phyloP scores from a whole-genome alignment of 75 land plant genomes.

The Azolla pinnata region DNA sequence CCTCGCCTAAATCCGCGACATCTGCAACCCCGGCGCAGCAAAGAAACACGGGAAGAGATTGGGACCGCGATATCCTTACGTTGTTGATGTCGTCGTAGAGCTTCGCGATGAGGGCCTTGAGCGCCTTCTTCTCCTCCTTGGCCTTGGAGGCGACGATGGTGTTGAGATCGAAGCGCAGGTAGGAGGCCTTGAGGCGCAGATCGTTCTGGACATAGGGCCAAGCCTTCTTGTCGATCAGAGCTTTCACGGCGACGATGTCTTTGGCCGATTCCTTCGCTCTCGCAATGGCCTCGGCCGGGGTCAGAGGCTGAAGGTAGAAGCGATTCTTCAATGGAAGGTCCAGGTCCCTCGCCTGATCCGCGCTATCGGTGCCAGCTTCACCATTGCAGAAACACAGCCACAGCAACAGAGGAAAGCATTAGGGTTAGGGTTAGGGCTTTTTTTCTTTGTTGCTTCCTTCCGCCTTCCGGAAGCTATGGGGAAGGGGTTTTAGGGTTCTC shows the following conservation, averaged over 20 bases:
- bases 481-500: background rate
- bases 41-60: too few relatives aligned
- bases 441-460: background rate
- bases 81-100: conserved; percentile 50
- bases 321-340: conserved; percentile 56
- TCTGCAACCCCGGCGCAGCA: too few relatives aligned
- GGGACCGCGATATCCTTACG: too few relatives aligned
- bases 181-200: conserved; percentile 60
- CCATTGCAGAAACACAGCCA: conserved; percentile 5
- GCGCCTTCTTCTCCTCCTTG: conserved; percentile 52
- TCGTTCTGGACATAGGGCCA: conserved; percentile 90
- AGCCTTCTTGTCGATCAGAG: conserved; percentile 70
- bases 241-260: conserved; percentile 64
- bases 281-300: conserved; percentile 45
- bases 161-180: conserved; percentile 82
- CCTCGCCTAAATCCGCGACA: too few relatives aligned
- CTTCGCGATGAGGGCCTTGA: conserved; percentile 56
- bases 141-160: conserved; percentile 61
- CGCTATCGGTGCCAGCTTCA: conserved; percentile 88
- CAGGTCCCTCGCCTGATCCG: conserved; percentile 80
- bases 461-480: background rate
- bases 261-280: conserved; percentile 80
- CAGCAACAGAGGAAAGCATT: background rate
- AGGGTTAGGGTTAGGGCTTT: background rate
- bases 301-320: conserved; percentile 62